Conservation (phyloP, 257 asterid species). For the Leptodermis oblonga region DNA sequence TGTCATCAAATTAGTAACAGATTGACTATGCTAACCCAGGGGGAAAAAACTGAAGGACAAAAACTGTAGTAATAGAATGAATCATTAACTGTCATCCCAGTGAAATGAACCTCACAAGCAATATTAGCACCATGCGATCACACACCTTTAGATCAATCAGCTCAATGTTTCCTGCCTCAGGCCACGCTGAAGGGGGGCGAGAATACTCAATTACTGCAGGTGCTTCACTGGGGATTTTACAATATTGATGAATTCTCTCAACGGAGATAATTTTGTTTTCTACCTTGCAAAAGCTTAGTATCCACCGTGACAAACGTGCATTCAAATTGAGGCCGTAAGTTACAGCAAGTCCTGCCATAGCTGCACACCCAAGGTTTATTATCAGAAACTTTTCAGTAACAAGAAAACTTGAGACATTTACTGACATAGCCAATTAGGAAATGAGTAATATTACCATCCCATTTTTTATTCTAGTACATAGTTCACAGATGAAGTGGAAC, state of each 20-base stretch:
- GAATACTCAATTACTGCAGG: conserved; percentile 63
- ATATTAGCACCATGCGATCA: conserved; percentile 10
- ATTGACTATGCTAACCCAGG: not conserved
- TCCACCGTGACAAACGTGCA: conserved; percentile 96
- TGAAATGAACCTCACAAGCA: conserved; percentile 11
- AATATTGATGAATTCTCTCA: conserved; percentile 95
- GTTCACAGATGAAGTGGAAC: not conserved
- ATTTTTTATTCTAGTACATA: not conserved
- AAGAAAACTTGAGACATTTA: not conserved
- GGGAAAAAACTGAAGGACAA: not conserved
- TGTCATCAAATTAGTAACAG: not conserved
- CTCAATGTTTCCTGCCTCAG: conserved; percentile 76
- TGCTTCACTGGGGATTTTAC: conserved; percentile 94
- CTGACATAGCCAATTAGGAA: not conserved
- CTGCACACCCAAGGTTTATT: conserved; percentile 26
- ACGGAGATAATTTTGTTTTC: conserved; percentile 95
- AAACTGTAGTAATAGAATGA: not conserved
- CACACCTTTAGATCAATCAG: conserved; percentile 83
- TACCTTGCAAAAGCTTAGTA: conserved; percentile 97
- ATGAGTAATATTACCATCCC: not conserved
- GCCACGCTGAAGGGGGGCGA: conserved; percentile 80
- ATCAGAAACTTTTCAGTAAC: conserved; percentile 5
- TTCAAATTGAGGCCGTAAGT: conserved; percentile 95
- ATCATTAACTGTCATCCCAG: not conserved
- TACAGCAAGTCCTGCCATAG: conserved; percentile 99